These are phyloP conservation scores for Albatrellus sp. DNA, from an alignment of 1,284 basidiomycete genomes.

Conservation along the genomic window DNA sequence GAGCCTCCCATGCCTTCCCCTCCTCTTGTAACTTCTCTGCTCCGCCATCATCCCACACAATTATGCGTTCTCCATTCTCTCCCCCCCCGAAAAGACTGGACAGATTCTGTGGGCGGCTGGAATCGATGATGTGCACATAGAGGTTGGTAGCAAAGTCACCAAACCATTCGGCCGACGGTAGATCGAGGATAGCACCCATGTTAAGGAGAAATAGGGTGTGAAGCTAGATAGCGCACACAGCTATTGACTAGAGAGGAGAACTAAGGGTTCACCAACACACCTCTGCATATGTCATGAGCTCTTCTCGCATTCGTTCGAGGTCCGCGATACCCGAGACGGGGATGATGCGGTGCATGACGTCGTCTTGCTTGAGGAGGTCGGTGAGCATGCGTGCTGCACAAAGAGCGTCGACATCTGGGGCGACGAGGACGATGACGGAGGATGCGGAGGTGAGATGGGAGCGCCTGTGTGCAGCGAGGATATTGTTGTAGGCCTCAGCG, in stretches of 20 bases:
- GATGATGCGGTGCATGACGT: constrained; percentile 82
- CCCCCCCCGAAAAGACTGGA: constrained; percentile 76
- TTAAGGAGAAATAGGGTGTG: constrained; percentile 89
- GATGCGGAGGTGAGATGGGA: constrained; percentile 67
- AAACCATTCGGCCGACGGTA: constrained; percentile 67
- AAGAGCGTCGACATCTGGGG: constrained; percentile 83
- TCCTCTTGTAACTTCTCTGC: constrained; percentile 54
- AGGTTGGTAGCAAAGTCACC: constrained; percentile 50
- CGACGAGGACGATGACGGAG: constrained; percentile 75
- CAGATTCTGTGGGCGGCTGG: constrained; percentile 84
- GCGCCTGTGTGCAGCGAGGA: constrained; percentile 63
- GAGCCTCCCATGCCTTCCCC: constrained; percentile 65
- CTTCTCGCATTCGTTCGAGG: constrained; percentile 53
- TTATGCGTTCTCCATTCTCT: constrained; percentile 55
- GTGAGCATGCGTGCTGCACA: constrained; percentile 85
- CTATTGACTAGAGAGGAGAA: neutral
- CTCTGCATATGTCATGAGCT: constrained; percentile 58
- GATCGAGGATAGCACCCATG: constrained; percentile 81
- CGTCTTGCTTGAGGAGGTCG: constrained; percentile 87
- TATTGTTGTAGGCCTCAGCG: constrained; percentile 68
- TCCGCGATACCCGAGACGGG: constrained; percentile 85
- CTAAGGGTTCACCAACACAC: constrained; percentile 27
- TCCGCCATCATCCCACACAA: constrained; percentile 87
- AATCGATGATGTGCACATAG: constrained; percentile 89
- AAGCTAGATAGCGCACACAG: constrained; percentile 35